Evolutionary conservation across 2,329 filamentous ascomycete species (phyloP).

Genomic region (Huntiella decipiens): DNA sequence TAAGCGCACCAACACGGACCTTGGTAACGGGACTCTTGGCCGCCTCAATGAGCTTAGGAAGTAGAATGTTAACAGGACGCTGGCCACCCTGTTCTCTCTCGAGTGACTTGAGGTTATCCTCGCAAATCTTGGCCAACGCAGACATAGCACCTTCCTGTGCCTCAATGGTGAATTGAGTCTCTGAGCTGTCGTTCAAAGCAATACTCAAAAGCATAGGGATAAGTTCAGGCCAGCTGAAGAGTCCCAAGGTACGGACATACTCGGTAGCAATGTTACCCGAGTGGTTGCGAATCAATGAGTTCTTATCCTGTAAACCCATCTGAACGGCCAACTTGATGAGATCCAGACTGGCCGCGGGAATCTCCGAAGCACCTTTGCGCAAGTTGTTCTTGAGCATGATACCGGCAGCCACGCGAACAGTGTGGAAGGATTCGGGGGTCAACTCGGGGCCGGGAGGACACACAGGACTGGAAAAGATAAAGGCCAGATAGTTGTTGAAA

Average conservation of each 20-base stretch:
- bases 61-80: slow-evolving; percentile 67
- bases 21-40: slow-evolving; percentile 57
- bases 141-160: slow-evolving; percentile 88
- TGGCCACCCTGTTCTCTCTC: slow-evolving; percentile 79
- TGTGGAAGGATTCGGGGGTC: slow-evolving; percentile 43
- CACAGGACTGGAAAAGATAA: slow-evolving; percentile 58
- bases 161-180: slow-evolving; percentile 38
- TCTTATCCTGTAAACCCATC: slow-evolving; percentile 61
- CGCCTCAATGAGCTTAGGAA: slow-evolving; percentile 79
- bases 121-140: slow-evolving; percentile 85
- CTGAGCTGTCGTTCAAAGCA: slow-evolving; percentile 50
- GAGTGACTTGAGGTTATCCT: slow-evolving; percentile 76
- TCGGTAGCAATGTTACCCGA: slow-evolving; percentile 91
- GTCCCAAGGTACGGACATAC: slow-evolving; percentile 63
- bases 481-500: slow-evolving; percentile 93
- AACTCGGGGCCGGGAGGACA: slow-evolving; percentile 41
- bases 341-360: slow-evolving; percentile 51
- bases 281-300: slow-evolving; percentile 66
- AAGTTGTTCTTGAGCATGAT: slow-evolving; percentile 95
- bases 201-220: slow-evolving; percentile 65
- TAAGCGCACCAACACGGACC: slow-evolving; percentile 62
- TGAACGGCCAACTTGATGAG: slow-evolving; percentile 69
- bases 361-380: slow-evolving; percentile 52
- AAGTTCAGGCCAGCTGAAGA: slow-evolving; percentile 81
- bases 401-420: slow-evolving; percentile 70